Evolutionary conservation across 1,284 basidiomycete genomes (phyloP), one percentile per base, ranked within the genome.

Genomic region (Ustilago nuda): DNA sequence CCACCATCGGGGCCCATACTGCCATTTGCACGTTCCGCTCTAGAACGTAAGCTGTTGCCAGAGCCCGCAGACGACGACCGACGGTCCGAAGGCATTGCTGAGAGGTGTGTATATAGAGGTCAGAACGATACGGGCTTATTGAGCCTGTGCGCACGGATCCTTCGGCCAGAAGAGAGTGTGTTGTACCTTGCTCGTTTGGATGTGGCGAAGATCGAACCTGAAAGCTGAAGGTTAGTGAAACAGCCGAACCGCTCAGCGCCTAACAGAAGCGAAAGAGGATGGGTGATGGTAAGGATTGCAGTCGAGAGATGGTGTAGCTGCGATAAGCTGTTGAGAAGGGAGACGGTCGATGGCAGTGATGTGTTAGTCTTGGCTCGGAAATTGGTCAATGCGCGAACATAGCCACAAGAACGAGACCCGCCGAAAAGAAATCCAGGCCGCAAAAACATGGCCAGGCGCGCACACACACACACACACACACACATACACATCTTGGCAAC

Each of bases 1-100:
- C 79, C 81, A 27, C 81, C 79, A 32, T 81, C 81, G 32, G 39
- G 66, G 12, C 77, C 81, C 79, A 82, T 81, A 37, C 59, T 68
- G 55, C 56, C 72, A 30, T 63, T 66, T 52, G 68, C 72, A 19
- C 66, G 65, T 61, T 74, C 75, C 11, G 66, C 50, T 53, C 71
- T 56, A 9, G 72, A 72, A 11, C 72, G 72, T 17, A 72, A 72
- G 72, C 78, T 80, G 56, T 76, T 68, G 53, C 59, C 69, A 7
- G 78, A 80, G 61, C 75, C 72, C 11, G 72, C 76, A 1, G 78
- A 80, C 8, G 67, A 59, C 0, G 78, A 78, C 12, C 78, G 61
- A 39, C 72, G 67, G 41, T 80, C 76, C 48, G 78, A 78, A n/a
- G 78, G 69, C 78, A 80, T 80, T 11, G 35, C 51, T 55, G 19